phyloP scores from a whole-genome alignment of 23 red algal species.

The Gracilaria domingensis region DNA sequence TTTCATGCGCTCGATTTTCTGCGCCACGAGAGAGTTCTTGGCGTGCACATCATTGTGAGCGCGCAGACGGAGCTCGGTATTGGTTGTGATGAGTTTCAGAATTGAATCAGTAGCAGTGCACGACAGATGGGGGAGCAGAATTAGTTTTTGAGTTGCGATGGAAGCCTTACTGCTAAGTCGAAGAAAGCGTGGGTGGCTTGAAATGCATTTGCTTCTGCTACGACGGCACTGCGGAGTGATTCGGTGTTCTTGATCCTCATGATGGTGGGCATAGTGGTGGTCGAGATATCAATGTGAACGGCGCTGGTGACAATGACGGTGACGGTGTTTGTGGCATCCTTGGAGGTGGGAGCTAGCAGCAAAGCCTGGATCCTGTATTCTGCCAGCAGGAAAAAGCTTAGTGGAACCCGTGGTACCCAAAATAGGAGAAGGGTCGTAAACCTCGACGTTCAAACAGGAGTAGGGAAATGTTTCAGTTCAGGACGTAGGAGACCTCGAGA shows the following conservation, averaged over 20 bases:
- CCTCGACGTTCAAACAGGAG: too few species aligned
- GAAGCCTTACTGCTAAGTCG: background rate
- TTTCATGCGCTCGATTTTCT: conserved; percentile 42
- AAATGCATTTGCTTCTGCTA: conserved; percentile 21
- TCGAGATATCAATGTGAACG: conserved; percentile 53
- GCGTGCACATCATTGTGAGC: conserved; percentile 31
- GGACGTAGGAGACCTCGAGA: too few species aligned
- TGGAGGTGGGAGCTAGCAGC: conserved; percentile 51
- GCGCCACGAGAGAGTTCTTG: conserved; percentile 42
- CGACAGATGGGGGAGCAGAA: conserved; percentile 33
- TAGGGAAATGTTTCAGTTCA: too few species aligned
- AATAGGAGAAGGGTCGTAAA: too few species aligned
- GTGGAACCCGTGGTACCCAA: too few species aligned
- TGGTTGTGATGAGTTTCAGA: conserved; percentile 43
- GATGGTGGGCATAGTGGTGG: conserved; percentile 55
- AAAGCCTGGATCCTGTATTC: conserved; percentile 47
- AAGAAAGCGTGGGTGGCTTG: conserved; percentile 17
- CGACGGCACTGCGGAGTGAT: conserved; percentile 37
- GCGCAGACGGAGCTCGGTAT: conserved; percentile 47
- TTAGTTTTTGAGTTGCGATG: conserved; percentile 26
- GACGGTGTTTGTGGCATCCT: conserved; percentile 44
- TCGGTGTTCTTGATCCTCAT: conserved; percentile 55
- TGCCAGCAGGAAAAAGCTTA: conserved; percentile 18
- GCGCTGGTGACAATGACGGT: conserved; percentile 42
- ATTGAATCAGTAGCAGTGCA: conserved; percentile 43